Base-by-base conservation (phyloP, 75 land plant genomes). In the Chamaecyparis obtusa region DNA sequence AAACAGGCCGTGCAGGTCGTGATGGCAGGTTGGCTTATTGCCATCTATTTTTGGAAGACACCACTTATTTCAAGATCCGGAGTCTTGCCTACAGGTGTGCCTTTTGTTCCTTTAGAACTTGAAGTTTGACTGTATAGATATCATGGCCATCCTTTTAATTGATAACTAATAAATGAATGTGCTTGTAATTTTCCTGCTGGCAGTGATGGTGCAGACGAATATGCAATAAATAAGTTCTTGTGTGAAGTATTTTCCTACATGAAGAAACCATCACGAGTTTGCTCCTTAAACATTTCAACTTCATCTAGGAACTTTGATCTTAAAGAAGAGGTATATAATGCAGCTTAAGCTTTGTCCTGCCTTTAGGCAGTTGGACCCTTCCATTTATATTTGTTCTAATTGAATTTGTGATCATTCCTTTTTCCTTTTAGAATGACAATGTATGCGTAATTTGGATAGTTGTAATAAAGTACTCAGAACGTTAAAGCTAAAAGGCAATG, bases 1-100 rank as follows among this genome's bases (percentile, higher is more conserved):
- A 98, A 88, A 97, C 93, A 79, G 99, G 99, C 39, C 97, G 99
- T 87, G 99, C 99, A 87, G 99, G 99, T 64, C 93, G 99, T 30
- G 98, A 97, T 92, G 99, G 99, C 7, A 92, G 91, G 46, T 88
- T 92, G 48, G 98, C 99, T 83, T 91, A 91, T 88, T 98, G 99
- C 85, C 97, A 95, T 92, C 93, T 98, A 0, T 87, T 98, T 88
- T 89, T 94, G 82, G 99, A 98, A 76, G 91, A 94, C 39, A 33
- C 35, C 11, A 97, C 93, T 64, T 98, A 95, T 85, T 92, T 92
- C 84, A 97, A 93, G 87, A 92, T 95, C 86, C 94, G 99, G 9
- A 98, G 99, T 85, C 91, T 98, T 49, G 93, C 93, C 84, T 89
- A 93, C 90, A 98, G 99, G 99, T 98, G 39, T 81, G 51, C 11